A percentile compares a stretch with the other conserved stretches of the same genome.
phyloP scores from a whole-genome alignment of 2,329 filamentous ascomycete genomes.

The Triangularia verruculosa region DNA sequence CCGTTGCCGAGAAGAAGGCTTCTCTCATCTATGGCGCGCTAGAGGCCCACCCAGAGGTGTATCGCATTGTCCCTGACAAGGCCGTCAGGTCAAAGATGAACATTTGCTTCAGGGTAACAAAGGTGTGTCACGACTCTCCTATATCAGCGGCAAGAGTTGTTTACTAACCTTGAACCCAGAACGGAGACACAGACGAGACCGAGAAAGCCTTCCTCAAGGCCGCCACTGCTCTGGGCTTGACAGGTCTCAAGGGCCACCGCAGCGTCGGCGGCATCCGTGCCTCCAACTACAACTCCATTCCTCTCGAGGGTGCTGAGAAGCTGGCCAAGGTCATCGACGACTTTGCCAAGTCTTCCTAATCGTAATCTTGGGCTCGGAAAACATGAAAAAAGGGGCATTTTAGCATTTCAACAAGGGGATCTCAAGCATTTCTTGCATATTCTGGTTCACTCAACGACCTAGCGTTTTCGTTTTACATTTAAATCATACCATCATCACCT shows the following conservation, averaged over 20 bases:
- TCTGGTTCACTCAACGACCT: slow-evolving; percentile 15
- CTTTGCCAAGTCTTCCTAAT: slow-evolving; percentile 44
- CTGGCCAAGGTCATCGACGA: slow-evolving; percentile 60
- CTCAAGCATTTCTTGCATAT: slow-evolving; percentile 1
- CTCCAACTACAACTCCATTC: slow-evolving; percentile 85
- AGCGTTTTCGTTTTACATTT: background rate
- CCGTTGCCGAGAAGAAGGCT: slow-evolving; percentile 71
- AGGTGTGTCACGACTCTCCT: slow-evolving; percentile 32
- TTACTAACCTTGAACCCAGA: slow-evolving; percentile 24
- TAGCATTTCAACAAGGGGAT: background rate
- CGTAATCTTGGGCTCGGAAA: background rate
- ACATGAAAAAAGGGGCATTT: background rate
- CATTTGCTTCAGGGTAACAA: slow-evolving; percentile 79
- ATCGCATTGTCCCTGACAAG: slow-evolving; percentile 73
- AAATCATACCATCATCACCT: background rate
- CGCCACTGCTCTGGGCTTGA: slow-evolving; percentile 64
- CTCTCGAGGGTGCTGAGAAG: slow-evolving; percentile 64
- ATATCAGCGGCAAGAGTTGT: no score
- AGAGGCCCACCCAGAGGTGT: slow-evolving; percentile 70
- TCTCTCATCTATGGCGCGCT: slow-evolving; percentile 71
- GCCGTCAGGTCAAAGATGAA: slow-evolving; percentile 84
- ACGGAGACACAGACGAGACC: slow-evolving; percentile 60
- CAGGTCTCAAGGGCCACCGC: slow-evolving; percentile 85
- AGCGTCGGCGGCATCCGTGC: slow-evolving; percentile 82
- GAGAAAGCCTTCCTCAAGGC: slow-evolving; percentile 80